phyloP scores from a whole-genome alignment of 2,329 filamentous ascomycete species.

The Alternaria arbusti region DNA sequence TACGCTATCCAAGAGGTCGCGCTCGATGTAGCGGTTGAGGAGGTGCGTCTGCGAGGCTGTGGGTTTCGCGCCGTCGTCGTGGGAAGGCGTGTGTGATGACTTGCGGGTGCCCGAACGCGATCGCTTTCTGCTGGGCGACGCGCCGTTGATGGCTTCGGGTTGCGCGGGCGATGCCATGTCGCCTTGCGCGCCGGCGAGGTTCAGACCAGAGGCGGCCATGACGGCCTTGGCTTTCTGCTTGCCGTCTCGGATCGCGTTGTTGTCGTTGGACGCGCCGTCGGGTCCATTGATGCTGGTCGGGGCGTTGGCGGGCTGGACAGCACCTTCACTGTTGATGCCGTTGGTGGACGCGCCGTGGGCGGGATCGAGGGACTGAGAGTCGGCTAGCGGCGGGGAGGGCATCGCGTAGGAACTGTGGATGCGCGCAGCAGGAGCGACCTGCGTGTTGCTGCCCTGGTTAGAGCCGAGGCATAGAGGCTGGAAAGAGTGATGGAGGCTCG shows the following conservation, averaged over 20 bases:
- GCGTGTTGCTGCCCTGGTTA: slow-evolving; percentile 39
- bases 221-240: slow-evolving; percentile 67
- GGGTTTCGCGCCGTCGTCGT: slow-evolving; percentile 47
- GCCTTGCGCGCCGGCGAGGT: slow-evolving; percentile 37
- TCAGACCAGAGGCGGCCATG: slow-evolving; percentile 60
- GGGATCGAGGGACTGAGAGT: slow-evolving; percentile 29
- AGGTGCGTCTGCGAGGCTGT: slow-evolving; percentile 52
- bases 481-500: slow-evolving; percentile 15
- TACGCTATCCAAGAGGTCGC: slow-evolving; percentile 66
- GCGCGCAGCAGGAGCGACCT: slow-evolving; percentile 38
- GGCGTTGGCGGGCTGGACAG: slow-evolving; percentile 42
- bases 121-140: slow-evolving; percentile 61
- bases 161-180: slow-evolving; percentile 40
- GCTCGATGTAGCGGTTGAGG: slow-evolving; percentile 69
- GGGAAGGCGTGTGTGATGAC: slow-evolving; percentile 48
- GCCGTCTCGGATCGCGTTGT: slow-evolving; percentile 61
- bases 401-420: slow-evolving; percentile 34
- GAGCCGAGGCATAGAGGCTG: slow-evolving; percentile 35
- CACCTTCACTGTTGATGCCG: slow-evolving; percentile 39
- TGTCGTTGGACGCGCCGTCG: slow-evolving; percentile 37
- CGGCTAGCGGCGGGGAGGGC: slow-evolving; percentile 44
- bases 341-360: slow-evolving; percentile 43
- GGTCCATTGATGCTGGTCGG: slow-evolving; percentile 32
- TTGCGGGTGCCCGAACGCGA: slow-evolving; percentile 65
- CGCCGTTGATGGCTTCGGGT: slow-evolving; percentile 55